Evolutionary conservation across 1,139 yeast species (phyloP).

Genomic region (Yamadazyma taylorii): DNA sequence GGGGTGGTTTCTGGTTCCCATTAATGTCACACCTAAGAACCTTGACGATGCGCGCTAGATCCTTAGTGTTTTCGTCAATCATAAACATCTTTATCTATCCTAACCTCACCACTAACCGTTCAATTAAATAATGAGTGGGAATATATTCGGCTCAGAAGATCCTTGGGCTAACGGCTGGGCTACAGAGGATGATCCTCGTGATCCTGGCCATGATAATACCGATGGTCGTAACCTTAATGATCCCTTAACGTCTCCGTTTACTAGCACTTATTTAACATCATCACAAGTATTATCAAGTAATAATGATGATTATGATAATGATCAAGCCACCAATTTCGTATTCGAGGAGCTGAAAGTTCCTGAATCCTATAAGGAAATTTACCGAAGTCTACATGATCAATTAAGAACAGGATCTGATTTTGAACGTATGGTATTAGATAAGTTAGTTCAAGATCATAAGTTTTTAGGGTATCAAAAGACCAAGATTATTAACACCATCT

Average conservation of each 20-base stretch:
- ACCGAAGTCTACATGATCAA: slow-evolving; percentile 19
- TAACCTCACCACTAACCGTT: no score
- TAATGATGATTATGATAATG: slow-evolving; percentile 6
- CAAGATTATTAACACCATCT: slow-evolving; percentile 34
- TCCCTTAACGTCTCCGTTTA: slow-evolving; percentile 11
- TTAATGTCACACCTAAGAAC: no score
- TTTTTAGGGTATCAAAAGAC: slow-evolving; percentile 35
- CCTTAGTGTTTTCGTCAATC: no score
- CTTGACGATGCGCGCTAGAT: no score
- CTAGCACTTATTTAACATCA: slow-evolving; percentile 23
- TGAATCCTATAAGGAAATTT: slow-evolving; percentile 23
- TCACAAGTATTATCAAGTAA: slow-evolving; percentile 23
- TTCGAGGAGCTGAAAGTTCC: slow-evolving; percentile 24
- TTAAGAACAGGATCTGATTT: slow-evolving; percentile 31
- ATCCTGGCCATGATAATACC: no score
- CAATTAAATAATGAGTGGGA: slow-evolving; percentile 7
- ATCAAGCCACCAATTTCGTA: slow-evolving; percentile 7
- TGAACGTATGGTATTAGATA: slow-evolving; percentile 29
- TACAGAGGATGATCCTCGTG: slow-evolving; percentile 15
- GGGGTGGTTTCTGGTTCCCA: no score
- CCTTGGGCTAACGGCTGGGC: slow-evolving; percentile 50
- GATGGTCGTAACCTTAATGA: no score
- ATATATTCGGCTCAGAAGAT: slow-evolving; percentile 26
- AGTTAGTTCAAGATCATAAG: slow-evolving; percentile 27
- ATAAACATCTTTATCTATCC: no score